Evolutionary conservation across 1,139 yeast genomes (phyloP).

Genomic region (Pichia sp.): DNA sequence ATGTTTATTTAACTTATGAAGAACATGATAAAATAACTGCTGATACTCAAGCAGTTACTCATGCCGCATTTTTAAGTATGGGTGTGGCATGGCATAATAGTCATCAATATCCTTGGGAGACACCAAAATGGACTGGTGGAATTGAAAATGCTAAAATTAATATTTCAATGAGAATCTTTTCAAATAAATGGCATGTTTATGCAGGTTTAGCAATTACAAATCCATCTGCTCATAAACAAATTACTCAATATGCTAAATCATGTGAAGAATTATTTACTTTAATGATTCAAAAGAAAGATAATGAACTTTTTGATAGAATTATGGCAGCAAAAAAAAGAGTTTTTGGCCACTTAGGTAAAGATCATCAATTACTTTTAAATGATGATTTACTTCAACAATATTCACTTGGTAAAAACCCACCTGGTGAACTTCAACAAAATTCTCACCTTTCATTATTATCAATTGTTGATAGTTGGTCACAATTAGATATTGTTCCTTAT

Average conservation of each 20-base stretch:
- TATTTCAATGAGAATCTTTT: constrained; percentile 80
- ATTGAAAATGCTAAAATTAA: constrained; percentile 93
- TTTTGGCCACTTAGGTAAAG: constrained; percentile 54
- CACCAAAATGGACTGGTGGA: constrained; percentile 85
- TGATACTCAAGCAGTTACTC: constrained; percentile 97
- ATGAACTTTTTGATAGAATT: constrained; percentile 54
- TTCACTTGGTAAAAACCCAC: constrained; percentile 71
- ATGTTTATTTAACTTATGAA: constrained; percentile 70
- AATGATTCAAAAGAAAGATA: constrained; percentile 65
- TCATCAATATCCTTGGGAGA: constrained; percentile 89
- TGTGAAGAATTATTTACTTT: constrained; percentile 76
- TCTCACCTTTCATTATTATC: constrained; percentile 85
- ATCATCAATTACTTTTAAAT: constrained; percentile 61
- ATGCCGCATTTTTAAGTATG: constrained; percentile 95
- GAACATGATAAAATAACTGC: constrained; percentile 95
- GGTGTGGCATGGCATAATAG: constrained; percentile 90
- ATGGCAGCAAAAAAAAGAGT: constrained; percentile 65
- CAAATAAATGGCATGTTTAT: constrained; percentile 97
- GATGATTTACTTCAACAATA: constrained; percentile 76
- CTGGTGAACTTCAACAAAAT: constrained; percentile 66
- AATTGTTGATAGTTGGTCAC: constrained; percentile 91
- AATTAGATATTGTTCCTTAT: constrained; percentile 80
- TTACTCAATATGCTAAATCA: constrained; percentile 81
- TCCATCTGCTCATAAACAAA: constrained; percentile 89
- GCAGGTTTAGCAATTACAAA: constrained; percentile 96